Evolutionary conservation across 2,329 filamentous ascomycete species (phyloP).

Genomic region (Coleophoma crateriformis): DNA sequence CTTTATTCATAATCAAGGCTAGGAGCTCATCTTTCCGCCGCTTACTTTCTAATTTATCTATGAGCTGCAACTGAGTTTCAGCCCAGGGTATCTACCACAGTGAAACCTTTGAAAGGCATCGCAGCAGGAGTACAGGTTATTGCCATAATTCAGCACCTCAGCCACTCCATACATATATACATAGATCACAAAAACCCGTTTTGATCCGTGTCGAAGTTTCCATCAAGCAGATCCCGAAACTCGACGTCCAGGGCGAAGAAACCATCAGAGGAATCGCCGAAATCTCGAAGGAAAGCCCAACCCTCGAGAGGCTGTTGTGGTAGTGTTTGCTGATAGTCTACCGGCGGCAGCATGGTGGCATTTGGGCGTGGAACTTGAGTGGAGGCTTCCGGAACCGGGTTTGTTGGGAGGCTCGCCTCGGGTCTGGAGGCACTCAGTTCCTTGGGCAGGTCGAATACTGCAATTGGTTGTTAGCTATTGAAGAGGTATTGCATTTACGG

Average conservation of each 20-base stretch:
- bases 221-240: constrained; percentile 20
- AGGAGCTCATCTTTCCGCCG: too few species aligned
- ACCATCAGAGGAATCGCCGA: constrained; percentile 23
- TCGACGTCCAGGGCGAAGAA: constrained; percentile 23
- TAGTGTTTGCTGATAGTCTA: not conserved
- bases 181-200: not conserved
- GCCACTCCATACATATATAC: too few species aligned
- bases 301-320: constrained; percentile 9
- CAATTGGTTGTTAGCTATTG: not conserved
- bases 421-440: constrained; percentile 7
- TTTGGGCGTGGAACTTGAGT: not conserved
- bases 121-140: too few species aligned
- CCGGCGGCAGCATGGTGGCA: not conserved
- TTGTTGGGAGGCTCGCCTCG: not conserved
- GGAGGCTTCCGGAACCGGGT: not conserved
- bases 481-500: not conserved
- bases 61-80: too few species aligned
- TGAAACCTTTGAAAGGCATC: too few species aligned
- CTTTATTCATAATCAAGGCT: too few species aligned
- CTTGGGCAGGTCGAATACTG: constrained; percentile 15
- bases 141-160: too few species aligned
- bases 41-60: too few species aligned
- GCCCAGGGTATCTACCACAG: too few species aligned
- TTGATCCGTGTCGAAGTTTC: constrained; percentile 1
- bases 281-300: constrained; percentile 22